Conservation (phyloP, 495 filamentous ascomycete genomes). For the Chaetomium tenue region DNA sequence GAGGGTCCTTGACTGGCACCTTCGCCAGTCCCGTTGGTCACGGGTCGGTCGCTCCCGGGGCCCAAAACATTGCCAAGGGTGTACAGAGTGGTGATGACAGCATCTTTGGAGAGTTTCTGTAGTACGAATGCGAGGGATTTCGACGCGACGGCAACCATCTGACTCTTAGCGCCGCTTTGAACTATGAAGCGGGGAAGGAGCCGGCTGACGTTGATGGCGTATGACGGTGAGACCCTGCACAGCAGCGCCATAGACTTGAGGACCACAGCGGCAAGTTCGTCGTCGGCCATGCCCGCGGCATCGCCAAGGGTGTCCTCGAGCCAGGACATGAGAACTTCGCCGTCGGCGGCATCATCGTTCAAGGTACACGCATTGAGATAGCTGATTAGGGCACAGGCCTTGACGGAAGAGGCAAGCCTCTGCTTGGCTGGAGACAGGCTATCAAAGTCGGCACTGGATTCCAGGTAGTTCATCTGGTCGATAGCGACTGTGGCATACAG, state of each 20-base stretch:
- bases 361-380: constrained; percentile 81
- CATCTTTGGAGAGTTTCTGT: constrained; percentile 80
- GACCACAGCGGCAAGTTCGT: constrained; percentile 67
- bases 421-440: constrained; percentile 86
- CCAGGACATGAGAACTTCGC: constrained; percentile 81
- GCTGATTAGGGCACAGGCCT: constrained; percentile 73
- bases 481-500: constrained; percentile 69
- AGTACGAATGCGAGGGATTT: constrained; percentile 77
- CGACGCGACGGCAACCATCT: constrained; percentile 70
- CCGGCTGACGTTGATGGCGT: constrained; percentile 74
- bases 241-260: constrained; percentile 80
- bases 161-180: constrained; percentile 64
- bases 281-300: constrained; percentile 73
- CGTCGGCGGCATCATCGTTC: constrained; percentile 74
- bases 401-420: constrained; percentile 78
- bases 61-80: constrained; percentile 90
- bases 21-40: constrained; percentile 38
- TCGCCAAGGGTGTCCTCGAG: constrained; percentile 76
- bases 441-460: constrained; percentile 84
- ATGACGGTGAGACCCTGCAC: constrained; percentile 66
- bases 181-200: constrained; percentile 81
- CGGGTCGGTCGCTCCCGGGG: constrained; percentile 53
- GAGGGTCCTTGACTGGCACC: constrained; percentile 40
- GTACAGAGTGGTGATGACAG: constrained; percentile 90
- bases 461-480: constrained; percentile 80